phyloP scores from a whole-genome alignment of 305 asterid genomes.

The Solanum hybrid region DNA sequence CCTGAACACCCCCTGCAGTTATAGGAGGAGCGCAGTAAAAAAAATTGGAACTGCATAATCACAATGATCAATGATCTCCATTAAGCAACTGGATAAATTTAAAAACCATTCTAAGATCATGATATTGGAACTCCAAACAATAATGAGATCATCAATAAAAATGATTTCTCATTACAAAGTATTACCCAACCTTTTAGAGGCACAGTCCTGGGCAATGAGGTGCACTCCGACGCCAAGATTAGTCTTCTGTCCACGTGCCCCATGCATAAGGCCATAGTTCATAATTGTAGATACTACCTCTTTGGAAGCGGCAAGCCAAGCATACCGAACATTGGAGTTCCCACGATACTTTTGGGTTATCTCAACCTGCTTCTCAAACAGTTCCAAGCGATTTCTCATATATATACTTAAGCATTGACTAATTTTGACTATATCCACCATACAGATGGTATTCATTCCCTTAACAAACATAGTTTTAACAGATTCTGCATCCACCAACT shows the following conservation, averaged over 20 bases:
- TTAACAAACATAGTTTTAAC: slow-evolving; percentile 17
- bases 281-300: slow-evolving; percentile 11
- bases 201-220: slow-evolving; percentile 12
- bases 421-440: slow-evolving; percentile 10
- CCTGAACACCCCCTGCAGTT: background rate
- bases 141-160: background rate
- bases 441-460: slow-evolving; percentile 9
- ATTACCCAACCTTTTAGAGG: background rate
- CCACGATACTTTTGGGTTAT: slow-evolving; percentile 25
- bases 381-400: slow-evolving; percentile 20
- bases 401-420: slow-evolving; percentile 16
- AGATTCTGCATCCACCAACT: slow-evolving; percentile 4
- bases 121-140: background rate
- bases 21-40: background rate
- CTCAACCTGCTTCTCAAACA: slow-evolving; percentile 27
- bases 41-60: background rate
- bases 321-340: slow-evolving; percentile 25
- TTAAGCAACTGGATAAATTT: background rate
- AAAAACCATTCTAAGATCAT: background rate
- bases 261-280: slow-evolving; percentile 26
- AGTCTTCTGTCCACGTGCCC: slow-evolving; percentile 7
- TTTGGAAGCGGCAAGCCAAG: slow-evolving; percentile 33
- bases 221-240: slow-evolving; percentile 28
- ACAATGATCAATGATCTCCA: background rate
- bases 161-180: background rate